Base-by-base conservation (phyloP, 202 grass and related monocot genomes). In the Zizania palustris region DNA sequence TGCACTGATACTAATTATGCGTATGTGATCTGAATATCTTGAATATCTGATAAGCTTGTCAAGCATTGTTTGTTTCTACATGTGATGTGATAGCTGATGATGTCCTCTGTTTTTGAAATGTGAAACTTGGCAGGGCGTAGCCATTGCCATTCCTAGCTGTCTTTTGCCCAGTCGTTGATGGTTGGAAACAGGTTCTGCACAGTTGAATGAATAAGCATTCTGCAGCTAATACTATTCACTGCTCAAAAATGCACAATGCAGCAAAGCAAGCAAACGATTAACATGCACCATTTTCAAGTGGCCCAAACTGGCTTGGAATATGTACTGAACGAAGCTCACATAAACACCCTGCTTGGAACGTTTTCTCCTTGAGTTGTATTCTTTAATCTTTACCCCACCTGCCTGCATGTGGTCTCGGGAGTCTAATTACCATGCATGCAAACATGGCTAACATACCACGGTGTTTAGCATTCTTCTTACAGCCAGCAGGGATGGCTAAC, bases 401-500 rank as follows among this genome's bases (percentile, higher is more conserved):
- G 57, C 18, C 65, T 65, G 57, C 57, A 65, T 48, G 60, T 63
- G 18, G 50, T 78, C 59, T 49, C 57, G 39, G 33, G 22, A 13
- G 71, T 79, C 19, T 63, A 48, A 36, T 61, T 72, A 72, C 67
- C 58, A 84, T 46, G 60, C 58, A 84, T 46, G 60, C 34, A 28
- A 72, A 14, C 10, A 3, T 41, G 62, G 22, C 50, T 38, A n/a
- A 55, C 49, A 76, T 51, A 74, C 70, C 87, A 72, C 14, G 73
- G 63, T 41, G 43, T 73, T 13, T 34, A 77, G 9, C 58, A 36
- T 14, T 65, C 22, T 80, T 55, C 56, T 80, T 69, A 83, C 79
- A 83, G 83, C 73, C 55, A 88, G 20, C 19, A 80, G 36, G 49
- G n/a, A n/a, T n/a, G n/a, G n/a, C n/a, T n/a, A n/a, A n/a, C n/a